Conservation (phyloP, 129 eudicot species). For the Oenanthe sinensis region DNA sequence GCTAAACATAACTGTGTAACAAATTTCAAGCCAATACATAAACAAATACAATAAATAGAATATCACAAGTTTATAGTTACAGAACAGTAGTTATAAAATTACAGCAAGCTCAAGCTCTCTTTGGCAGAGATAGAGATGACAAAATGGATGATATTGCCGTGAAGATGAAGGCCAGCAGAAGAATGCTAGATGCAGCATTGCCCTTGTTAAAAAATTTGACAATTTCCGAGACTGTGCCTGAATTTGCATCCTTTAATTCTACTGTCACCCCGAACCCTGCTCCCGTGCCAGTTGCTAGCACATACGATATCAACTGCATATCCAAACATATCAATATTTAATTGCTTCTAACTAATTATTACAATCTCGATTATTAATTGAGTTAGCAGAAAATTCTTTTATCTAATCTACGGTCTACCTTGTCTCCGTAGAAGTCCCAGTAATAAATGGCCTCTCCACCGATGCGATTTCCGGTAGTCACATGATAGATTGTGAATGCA, state of each 20-base stretch:
- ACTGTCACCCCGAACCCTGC: conserved; percentile 28
- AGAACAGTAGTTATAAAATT: not conserved
- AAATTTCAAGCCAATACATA: not conserved
- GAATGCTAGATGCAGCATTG: conserved; percentile 14
- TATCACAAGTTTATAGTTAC: not conserved
- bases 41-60: not conserved
- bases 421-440: conserved; percentile 34
- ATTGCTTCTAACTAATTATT: not conserved
- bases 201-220: conserved; percentile 7
- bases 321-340: not conserved
- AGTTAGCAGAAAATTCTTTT: not conserved
- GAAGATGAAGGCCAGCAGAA: conserved; percentile 15
- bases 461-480: conserved; percentile 26
- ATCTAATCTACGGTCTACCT: conserved; percentile 21
- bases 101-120: not conserved
- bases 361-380: not conserved
- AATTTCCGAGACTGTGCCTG: not conserved
- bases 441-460: conserved; percentile 18
- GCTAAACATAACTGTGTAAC: not conserved
- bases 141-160: conserved; percentile 15
- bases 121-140: conserved; percentile 12
- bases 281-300: conserved; percentile 29
- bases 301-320: conserved; percentile 20
- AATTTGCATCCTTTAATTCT: conserved; percentile 6
- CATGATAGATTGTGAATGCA: conserved; percentile 17